Percentiles rank a stretch among this genome's conserved stretches.
Evolutionary conservation across 352 stramenopile genomes (phyloP).

Genomic region (Elongisporangium prolatum): DNA sequence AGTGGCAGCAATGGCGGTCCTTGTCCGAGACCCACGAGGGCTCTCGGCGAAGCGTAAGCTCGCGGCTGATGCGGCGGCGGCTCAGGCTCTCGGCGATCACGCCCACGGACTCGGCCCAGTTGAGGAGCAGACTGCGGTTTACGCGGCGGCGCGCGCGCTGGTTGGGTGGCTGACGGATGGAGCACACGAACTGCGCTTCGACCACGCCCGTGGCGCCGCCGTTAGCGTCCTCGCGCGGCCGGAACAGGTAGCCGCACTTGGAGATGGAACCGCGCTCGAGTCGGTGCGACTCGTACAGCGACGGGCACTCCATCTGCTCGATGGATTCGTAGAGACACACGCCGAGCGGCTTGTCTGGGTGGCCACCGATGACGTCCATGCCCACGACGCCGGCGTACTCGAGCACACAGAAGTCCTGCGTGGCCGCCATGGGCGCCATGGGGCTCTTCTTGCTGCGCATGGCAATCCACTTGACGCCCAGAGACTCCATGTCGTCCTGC

Average conservation of each 20-base stretch:
- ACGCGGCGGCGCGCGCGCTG: constrained; percentile 44
- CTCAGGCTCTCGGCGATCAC: constrained; percentile 66
- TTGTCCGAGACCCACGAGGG: constrained; percentile 81
- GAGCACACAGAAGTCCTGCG: constrained; percentile 68
- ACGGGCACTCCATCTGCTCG: constrained; percentile 70
- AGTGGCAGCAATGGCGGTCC: constrained; percentile 74
- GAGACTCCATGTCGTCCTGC: constrained; percentile 67
- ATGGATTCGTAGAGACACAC: constrained; percentile 82
- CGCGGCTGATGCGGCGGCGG: constrained; percentile 62
- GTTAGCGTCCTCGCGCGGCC: constrained; percentile 35
- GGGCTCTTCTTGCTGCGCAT: constrained; percentile 63
- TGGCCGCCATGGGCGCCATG: constrained; percentile 32
- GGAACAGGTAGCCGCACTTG: constrained; percentile 80
- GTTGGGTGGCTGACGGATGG: constrained; percentile 70
- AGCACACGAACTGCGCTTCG: constrained; percentile 76
- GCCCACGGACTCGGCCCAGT: constrained; percentile 67
- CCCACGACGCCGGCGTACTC: constrained; percentile 72
- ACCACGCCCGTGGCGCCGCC: constrained; percentile 24
- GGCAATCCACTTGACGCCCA: constrained; percentile 80
- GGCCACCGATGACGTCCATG: constrained; percentile 44
- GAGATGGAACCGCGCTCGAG: constrained; percentile 69
- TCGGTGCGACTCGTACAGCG: constrained; percentile 63
- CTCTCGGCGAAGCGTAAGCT: constrained; percentile 62
- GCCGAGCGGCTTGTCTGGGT: constrained; percentile 33
- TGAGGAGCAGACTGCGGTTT: constrained; percentile 59